phyloP scores from a whole-genome alignment of 805 yeast genomes.

The Starmerella potacharoeniae region DNA sequence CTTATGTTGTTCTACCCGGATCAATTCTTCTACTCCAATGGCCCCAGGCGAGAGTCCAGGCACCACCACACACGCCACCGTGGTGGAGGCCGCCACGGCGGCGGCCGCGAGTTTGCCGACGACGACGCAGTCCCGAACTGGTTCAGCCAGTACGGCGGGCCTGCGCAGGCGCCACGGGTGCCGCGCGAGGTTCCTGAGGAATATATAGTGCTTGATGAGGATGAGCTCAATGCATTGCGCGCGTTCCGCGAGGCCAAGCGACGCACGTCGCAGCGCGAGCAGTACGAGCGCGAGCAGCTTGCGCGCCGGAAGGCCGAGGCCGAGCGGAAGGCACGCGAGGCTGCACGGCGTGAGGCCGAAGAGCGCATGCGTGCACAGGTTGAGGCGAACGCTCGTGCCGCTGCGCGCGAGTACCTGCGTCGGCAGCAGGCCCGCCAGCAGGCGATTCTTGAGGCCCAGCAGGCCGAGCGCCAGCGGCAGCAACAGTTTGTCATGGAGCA shows the following conservation, averaged over 20 bases:
- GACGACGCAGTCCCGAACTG: neutral
- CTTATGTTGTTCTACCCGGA: conserved; percentile 16
- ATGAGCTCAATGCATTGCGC: conserved; percentile 11
- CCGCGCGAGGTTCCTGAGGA: conserved; percentile 5
- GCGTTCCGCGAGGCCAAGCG: conserved; percentile 3
- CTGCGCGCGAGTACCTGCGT: conserved; percentile 13
- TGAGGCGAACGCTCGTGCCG: conserved; percentile 16
- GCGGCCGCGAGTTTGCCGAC: neutral
- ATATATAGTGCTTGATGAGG: conserved; percentile 10
- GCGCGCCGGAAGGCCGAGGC: conserved; percentile 10
- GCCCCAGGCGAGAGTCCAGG: neutral
- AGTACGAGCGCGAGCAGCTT: conserved; percentile 7
- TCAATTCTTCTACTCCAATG: conserved; percentile 7
- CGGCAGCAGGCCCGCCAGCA: conserved; percentile 13
- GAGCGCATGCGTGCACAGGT: conserved; percentile 5
- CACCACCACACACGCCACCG: neutral
- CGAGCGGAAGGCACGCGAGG: conserved; percentile 3
- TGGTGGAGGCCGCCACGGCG: neutral
- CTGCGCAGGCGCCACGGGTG: neutral
- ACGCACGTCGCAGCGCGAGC: conserved; percentile 7
- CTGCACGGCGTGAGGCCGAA: conserved; percentile 6
- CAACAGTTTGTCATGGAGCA: conserved; percentile 17
- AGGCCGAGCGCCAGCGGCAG: conserved; percentile 13
- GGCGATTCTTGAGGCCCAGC: conserved; percentile 9
- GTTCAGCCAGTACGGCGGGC: neutral